A percentile compares a stretch with the other conserved stretches of the same genome.
phyloP scores from a whole-genome alignment of 2,329 filamentous ascomycete species.

The Plectosphaerella plurivora region DNA sequence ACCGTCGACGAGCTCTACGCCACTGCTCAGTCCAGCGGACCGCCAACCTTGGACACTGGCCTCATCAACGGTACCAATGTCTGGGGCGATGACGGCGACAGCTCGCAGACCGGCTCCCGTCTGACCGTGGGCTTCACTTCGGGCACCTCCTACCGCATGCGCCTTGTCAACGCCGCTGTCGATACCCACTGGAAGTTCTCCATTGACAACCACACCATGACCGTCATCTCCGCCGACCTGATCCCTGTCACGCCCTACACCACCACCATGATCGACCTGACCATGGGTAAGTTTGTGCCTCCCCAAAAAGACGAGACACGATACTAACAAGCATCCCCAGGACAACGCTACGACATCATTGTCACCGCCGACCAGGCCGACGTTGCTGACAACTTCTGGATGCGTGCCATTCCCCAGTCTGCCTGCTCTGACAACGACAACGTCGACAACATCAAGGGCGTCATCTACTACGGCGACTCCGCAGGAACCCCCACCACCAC shows the following conservation, averaged over 20 bases:
- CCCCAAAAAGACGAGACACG: constrained; percentile 7
- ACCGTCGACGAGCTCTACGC: constrained; percentile 32
- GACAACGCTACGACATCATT: constrained; percentile 41
- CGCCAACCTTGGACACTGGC: constrained; percentile 37
- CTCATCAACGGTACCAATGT: constrained; percentile 40
- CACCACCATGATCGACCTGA: constrained; percentile 44
- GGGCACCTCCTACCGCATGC: constrained; percentile 39
- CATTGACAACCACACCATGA: constrained; percentile 53
- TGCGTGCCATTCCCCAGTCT: constrained; percentile 38
- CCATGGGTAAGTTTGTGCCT: constrained; percentile 35
- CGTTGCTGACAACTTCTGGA: constrained; percentile 37
- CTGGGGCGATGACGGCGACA: constrained; percentile 21
- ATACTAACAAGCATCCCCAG: constrained; percentile 13
- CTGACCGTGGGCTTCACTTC: constrained; percentile 31
- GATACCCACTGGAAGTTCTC: constrained; percentile 42
- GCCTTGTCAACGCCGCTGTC: constrained; percentile 42
- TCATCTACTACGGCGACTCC: constrained; percentile 36
- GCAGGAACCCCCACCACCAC: constrained; percentile 8
- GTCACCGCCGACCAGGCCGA: constrained; percentile 31
- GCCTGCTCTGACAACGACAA: constrained; percentile 35
- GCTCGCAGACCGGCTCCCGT: constrained; percentile 22
- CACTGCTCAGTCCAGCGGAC: constrained; percentile 19
- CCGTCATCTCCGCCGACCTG: constrained; percentile 54
- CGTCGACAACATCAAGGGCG: constrained; percentile 40
- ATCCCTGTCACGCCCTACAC: constrained; percentile 53